A percentile compares a stretch with the other conserved stretches of the same genome.
Evolutionary conservation across 2,329 filamentous ascomycete genomes (phyloP).

Genomic region (Cladophialophora yegresii): DNA sequence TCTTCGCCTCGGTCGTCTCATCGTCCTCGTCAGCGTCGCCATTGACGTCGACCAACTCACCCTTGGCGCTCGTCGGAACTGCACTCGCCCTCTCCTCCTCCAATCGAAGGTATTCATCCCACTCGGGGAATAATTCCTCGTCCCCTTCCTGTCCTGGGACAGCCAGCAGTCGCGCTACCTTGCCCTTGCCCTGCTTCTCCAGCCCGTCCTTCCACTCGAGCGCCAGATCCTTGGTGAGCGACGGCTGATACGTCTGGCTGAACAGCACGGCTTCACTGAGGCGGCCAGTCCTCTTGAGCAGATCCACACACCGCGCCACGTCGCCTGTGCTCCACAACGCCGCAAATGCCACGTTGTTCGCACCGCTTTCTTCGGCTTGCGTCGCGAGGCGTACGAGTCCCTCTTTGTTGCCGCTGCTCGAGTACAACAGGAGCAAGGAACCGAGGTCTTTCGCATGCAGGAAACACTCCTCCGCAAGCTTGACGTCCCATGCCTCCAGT

Average conservation of each 20-base stretch:
- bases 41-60: constrained; percentile 46
- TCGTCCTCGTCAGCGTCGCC: constrained; percentile 33
- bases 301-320: constrained; percentile 74
- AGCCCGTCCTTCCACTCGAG: constrained; percentile 78
- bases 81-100: constrained; percentile 73
- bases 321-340: constrained; percentile 86
- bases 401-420: constrained; percentile 75
- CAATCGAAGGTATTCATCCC: constrained; percentile 83
- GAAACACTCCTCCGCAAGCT: constrained; percentile 90
- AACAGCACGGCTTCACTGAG: constrained; percentile 86
- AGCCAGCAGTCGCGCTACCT: constrained; percentile 80
- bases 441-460: constrained; percentile 86
- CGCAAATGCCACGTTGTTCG: constrained; percentile 92
- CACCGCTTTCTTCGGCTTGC: constrained; percentile 73
- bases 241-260: constrained; percentile 93
- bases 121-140: constrained; percentile 90
- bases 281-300: constrained; percentile 76
- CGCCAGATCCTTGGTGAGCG: constrained; percentile 66
- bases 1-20: constrained; percentile 32
- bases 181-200: constrained; percentile 81
- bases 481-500: constrained; percentile 80
- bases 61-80: constrained; percentile 41
- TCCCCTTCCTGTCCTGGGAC: constrained; percentile 75
- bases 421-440: constrained; percentile 83
- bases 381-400: constrained; percentile 72